phyloP scores from a whole-genome alignment of 2,329 filamentous ascomycete species.

The Stemphylium vesicarium region DNA sequence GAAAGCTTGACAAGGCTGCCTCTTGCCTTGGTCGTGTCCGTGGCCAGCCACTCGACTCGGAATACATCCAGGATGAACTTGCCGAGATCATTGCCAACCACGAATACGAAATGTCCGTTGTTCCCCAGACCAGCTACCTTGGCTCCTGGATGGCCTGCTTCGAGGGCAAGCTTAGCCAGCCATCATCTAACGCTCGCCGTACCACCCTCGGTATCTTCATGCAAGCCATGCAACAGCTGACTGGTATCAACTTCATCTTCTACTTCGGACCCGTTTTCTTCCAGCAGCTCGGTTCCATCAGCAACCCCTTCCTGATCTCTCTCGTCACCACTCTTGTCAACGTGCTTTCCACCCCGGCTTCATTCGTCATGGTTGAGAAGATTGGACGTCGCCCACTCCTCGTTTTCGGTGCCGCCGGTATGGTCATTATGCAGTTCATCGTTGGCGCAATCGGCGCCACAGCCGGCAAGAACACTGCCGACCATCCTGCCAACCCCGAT shows the following conservation, averaged over 20 bases:
- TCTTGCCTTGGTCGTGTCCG: slow-evolving; percentile 71
- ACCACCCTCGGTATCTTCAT: slow-evolving; percentile 56
- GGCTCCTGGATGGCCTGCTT: slow-evolving; percentile 71
- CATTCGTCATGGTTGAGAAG: slow-evolving; percentile 83
- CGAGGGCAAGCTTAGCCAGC: slow-evolving; percentile 57
- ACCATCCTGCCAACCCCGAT: slow-evolving; percentile 36
- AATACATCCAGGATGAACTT: slow-evolving; percentile 80
- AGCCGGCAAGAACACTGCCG: slow-evolving; percentile 49
- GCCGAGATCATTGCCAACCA: slow-evolving; percentile 91
- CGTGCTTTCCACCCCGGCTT: slow-evolving; percentile 81
- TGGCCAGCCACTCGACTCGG: slow-evolving; percentile 74
- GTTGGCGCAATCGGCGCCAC: slow-evolving; percentile 69
- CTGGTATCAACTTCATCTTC: slow-evolving; percentile 83
- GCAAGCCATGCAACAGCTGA: slow-evolving; percentile 65
- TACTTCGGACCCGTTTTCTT: slow-evolving; percentile 76
- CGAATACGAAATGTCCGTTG: slow-evolving; percentile 76
- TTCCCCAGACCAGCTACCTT: slow-evolving; percentile 44
- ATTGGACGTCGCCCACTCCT: slow-evolving; percentile 82
- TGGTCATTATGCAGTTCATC: slow-evolving; percentile 87
- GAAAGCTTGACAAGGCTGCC: slow-evolving; percentile 69
- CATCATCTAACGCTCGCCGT: slow-evolving; percentile 59
- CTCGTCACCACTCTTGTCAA: slow-evolving; percentile 89
- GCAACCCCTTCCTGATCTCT: slow-evolving; percentile 81
- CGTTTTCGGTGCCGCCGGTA: slow-evolving; percentile 76
- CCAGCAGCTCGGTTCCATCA: slow-evolving; percentile 72